These are phyloP conservation scores for Testicularia cyperi DNA, from an alignment of 1,284 basidiomycete species.

Conservation along the genomic window DNA sequence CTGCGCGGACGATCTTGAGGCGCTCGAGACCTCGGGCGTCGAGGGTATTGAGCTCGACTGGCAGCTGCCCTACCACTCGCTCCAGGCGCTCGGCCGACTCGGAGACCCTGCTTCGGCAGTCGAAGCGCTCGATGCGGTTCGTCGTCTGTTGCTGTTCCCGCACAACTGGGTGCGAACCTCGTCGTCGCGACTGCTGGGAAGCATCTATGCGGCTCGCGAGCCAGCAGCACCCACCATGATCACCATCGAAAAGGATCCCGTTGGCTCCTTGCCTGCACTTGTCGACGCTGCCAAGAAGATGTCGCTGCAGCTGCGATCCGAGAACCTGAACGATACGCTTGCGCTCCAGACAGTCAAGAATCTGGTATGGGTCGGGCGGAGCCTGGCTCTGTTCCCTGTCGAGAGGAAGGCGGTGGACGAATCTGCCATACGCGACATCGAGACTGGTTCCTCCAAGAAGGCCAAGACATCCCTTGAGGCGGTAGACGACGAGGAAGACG, in stretches of 20 bases:
- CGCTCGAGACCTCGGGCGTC: constrained; percentile 53
- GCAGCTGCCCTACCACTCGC: constrained; percentile 80
- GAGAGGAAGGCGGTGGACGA: not conserved
- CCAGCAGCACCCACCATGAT: constrained; percentile 14
- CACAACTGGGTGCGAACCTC: constrained; percentile 92
- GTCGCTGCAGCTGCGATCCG: constrained; percentile 78
- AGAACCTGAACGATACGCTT: constrained; percentile 74
- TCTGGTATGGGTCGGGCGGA: constrained; percentile 82
- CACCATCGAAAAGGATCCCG: constrained; percentile 59
- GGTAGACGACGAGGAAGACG: constrained; percentile 8
- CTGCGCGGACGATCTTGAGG: constrained; percentile 41
- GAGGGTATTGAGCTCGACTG: constrained; percentile 68
- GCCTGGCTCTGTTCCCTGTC: constrained; percentile 41
- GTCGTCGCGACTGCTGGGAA: constrained; percentile 75
- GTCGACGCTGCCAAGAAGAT: constrained; percentile 75
- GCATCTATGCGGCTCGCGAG: constrained; percentile 65
- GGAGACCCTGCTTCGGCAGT: constrained; percentile 1
- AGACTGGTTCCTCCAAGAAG: not conserved
- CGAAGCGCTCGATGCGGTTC: constrained; percentile 64
- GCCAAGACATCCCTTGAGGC: constrained; percentile 2
- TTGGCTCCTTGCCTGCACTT: constrained; percentile 66
- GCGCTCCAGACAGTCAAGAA: constrained; percentile 90
- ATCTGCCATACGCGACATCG: not conserved
- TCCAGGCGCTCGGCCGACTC: constrained; percentile 25
- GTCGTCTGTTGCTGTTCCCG: constrained; percentile 77